Conservation (phyloP, 2,329 filamentous ascomycete genomes). For the Cercospora berteroae region DNA sequence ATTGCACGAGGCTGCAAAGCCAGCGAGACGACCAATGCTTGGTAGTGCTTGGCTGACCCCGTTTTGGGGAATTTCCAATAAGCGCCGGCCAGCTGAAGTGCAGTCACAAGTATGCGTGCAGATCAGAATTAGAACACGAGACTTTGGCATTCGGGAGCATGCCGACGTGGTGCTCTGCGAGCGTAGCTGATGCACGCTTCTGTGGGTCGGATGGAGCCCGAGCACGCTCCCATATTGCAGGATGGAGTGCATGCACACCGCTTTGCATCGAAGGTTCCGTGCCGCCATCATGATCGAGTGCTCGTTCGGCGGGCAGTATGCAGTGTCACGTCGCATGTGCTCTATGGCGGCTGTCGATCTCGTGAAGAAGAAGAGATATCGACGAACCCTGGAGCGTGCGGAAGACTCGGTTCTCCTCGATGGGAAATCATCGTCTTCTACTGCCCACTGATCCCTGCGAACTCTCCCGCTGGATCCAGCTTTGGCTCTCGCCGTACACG, state of each 20-base stretch:
- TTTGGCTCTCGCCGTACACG: background rate
- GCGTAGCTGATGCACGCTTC: background rate
- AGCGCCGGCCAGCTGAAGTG: background rate
- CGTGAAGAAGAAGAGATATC: background rate
- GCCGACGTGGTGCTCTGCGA: background rate
- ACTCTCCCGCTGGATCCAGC: background rate
- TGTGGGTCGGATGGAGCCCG: background rate
- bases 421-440: background rate
- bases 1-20: background rate
- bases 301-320: background rate
- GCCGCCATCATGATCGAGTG: background rate
- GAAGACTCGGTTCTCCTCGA: background rate
- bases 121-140: conserved; percentile 2
- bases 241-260: background rate
- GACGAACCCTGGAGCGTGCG: background rate
- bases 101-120: conserved; percentile 1
- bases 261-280: background rate
- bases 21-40: background rate
- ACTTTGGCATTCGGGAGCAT: background rate
- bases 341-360: background rate
- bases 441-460: background rate
- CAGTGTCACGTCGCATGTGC: background rate
- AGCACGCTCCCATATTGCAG: background rate
- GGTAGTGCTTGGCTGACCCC: conserved; percentile 5
- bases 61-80: background rate